Evolutionary conservation across 306 rosid species (phyloP), one percentile per base, ranked within the genome.

Genomic region (Alnus glutinosa): DNA sequence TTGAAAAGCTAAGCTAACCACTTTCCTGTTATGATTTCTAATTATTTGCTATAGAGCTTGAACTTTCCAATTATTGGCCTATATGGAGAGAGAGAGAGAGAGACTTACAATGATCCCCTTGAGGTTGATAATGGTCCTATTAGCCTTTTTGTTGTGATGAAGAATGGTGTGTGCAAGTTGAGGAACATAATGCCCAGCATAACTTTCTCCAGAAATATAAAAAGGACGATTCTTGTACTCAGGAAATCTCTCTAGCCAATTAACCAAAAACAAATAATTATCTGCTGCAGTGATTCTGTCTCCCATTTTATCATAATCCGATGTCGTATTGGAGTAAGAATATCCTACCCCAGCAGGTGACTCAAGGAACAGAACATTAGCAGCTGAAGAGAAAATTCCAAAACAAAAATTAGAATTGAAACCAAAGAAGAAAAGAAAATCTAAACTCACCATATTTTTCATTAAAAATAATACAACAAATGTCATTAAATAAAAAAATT

Each of bases 111-210:
- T 70, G 77, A 93, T 91, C 64, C 99, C 99, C 81, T 91, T 93
- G 87, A 95, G 95, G 82, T 93, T 95, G 83, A 93, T 81, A 69
- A 83, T 78, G 48, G 87, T 79, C 37, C 64, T 89, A 2, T 85
- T 82, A 63, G 93, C 81, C 66, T 62, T 85, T 42, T 77, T 77
- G 80, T 91, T 93, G 30, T 87, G 91, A 51, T 77, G 28, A 30
- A 95, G 94, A 82, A 95, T 90, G 3, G 89, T 90, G 50, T 93
- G 94, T 32, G 98, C 99, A 80, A 95, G 88, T 73, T 95, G 97
- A 78, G 99, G 97, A 11, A 90, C 99, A 84, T 95, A 95, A 64
- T 93, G 99, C 0, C 99, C 99, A 15, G 98, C 98, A 79, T 95
- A 95, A 66, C 98, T 95, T 72, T 95, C 99, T 5, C 99, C 99